Evolutionary conservation across 78 protist species (phyloP), one percentile per base, ranked within the genome.

Genomic region (Dictyostelium firmibasis): DNA sequence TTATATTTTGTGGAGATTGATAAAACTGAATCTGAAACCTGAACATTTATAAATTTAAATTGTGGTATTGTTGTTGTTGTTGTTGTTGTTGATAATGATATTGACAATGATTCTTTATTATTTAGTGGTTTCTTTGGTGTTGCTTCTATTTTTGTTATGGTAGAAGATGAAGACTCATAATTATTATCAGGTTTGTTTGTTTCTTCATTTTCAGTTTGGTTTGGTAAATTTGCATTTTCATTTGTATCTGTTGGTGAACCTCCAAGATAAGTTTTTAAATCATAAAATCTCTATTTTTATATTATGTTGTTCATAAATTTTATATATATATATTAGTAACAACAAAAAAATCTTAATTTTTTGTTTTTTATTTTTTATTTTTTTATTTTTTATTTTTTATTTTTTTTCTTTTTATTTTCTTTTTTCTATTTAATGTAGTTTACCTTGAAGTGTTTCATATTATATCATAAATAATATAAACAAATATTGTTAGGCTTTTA

Each of bases 1-100:
- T 88, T 88, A 75, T 75, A 88, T 76, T 88, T 88, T 13, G 41
- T 88, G n/a, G 94, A 67, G 23, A 88, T 88, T 23, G 94, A 88
- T 44, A 88, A 23, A 14, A 88, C 29, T 64, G 94, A 88, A 69
- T 88, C 94, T 81, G 94, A 81, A 23, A 69, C 74, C 36, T 88
- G 94, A 38, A 69, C 94, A 29, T 60, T 38, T 47, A 88, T 75
- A 35, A 88, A 69, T 41, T 81, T 88, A 47, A 60, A 88, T 29
- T 62, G 78, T 25, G 33, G 38, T 1, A 20, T 79, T 50, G 38
- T 79, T 29, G 38, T 50, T 50, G 18, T 50, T 14, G 35, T 31
- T 25, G 38, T 33, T 38, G 36, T 0, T 36, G 38, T n/a, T n/a
- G n/a, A 25, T 29, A 8, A 50, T 44, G 50, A 13, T 5, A 69